Conservation (phyloP, 306 rosid species). For the Begonia fuchsioides region DNA sequence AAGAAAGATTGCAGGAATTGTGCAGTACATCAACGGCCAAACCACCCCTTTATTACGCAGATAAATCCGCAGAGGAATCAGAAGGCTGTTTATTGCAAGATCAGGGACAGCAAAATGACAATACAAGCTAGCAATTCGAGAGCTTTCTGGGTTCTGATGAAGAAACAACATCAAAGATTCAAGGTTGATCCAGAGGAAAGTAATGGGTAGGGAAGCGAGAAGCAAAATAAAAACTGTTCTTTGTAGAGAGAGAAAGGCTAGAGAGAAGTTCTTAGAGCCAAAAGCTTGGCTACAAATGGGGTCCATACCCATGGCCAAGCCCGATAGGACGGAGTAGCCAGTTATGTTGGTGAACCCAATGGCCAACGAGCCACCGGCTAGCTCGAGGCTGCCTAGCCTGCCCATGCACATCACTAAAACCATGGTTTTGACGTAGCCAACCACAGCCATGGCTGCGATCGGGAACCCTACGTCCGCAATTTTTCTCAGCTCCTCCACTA, state of each 20-base stretch:
- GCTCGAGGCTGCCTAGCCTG: slow-evolving; percentile 11
- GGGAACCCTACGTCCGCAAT: slow-evolving; percentile 58
- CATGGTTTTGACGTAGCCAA: slow-evolving; percentile 38
- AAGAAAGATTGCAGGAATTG: slow-evolving; percentile 29
- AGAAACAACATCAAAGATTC: slow-evolving; percentile 54
- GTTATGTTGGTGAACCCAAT: slow-evolving; percentile 13
- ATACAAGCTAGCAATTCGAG: slow-evolving; percentile 43
- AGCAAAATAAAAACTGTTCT: slow-evolving; percentile 45
- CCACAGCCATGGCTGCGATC: slow-evolving; percentile 44
- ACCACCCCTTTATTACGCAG: slow-evolving; percentile 52
- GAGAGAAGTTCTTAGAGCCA: slow-evolving; percentile 34
- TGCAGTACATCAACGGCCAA: slow-evolving; percentile 71
- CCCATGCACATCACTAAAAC: slow-evolving; percentile 15
- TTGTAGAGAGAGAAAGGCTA: slow-evolving; percentile 34
- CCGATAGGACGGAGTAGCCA: slow-evolving; percentile 11
- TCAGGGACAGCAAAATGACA: slow-evolving; percentile 67
- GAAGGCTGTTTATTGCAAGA: slow-evolving; percentile 50
- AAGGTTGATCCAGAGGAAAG: slow-evolving; percentile 48
- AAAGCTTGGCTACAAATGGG: slow-evolving; percentile 16
- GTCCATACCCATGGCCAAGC: slow-evolving; percentile 16
- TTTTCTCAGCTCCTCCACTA: slow-evolving; percentile 52
- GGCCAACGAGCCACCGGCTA: slow-evolving; percentile 15
- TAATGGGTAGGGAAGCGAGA: slow-evolving; percentile 45
- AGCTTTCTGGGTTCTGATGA: slow-evolving; percentile 43
- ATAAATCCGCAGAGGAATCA: slow-evolving; percentile 61